Percentiles rank a stretch among this genome's conserved stretches.
Conservation (phyloP, 768 basidiomycete species). For the Tylopilus vinaceipallidus region DNA sequence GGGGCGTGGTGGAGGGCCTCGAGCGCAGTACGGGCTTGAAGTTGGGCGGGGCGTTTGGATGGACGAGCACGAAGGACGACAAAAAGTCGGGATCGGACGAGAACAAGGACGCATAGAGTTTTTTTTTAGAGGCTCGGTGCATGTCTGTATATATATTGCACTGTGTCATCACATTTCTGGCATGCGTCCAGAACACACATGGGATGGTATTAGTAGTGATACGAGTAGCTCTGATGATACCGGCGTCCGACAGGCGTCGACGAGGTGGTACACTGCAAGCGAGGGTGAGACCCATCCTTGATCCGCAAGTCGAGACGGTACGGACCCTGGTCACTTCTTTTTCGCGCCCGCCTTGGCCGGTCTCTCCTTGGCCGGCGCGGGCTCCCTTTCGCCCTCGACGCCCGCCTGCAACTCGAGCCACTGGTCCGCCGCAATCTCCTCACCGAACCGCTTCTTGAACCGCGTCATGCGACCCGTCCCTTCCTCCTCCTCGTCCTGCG, state of each 20-base stretch:
- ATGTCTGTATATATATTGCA: slow-evolving; percentile 1
- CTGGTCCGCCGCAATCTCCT: slow-evolving; percentile 39
- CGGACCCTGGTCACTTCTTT: slow-evolving; percentile 19
- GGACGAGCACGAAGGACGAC: slow-evolving; percentile 25
- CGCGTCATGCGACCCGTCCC: slow-evolving; percentile 77
- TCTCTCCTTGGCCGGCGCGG: slow-evolving; percentile 24
- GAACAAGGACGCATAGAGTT: slow-evolving; percentile 17
- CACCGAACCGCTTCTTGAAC: slow-evolving; percentile 73
- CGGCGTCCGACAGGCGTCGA: background rate
- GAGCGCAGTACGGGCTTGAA: slow-evolving; percentile 76
- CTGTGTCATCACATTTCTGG: background rate
- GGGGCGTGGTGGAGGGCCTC: slow-evolving; percentile 48
- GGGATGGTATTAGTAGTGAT: background rate
- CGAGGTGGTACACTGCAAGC: background rate
- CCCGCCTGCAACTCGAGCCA: slow-evolving; percentile 28
- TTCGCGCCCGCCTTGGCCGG: slow-evolving; percentile 14
- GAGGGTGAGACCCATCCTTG: background rate
- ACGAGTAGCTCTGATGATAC: background rate
- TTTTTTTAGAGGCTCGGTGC: background rate
- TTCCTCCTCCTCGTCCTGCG: slow-evolving; percentile 63
- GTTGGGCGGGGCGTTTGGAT: slow-evolving; percentile 57
- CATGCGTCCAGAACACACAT: background rate
- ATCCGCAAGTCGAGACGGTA: background rate
- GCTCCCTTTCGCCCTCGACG: slow-evolving; percentile 28
- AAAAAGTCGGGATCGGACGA: slow-evolving; percentile 16